Base-by-base conservation (phyloP, 2,329 filamentous ascomycete species). In the Scytalidium lignicola region DNA sequence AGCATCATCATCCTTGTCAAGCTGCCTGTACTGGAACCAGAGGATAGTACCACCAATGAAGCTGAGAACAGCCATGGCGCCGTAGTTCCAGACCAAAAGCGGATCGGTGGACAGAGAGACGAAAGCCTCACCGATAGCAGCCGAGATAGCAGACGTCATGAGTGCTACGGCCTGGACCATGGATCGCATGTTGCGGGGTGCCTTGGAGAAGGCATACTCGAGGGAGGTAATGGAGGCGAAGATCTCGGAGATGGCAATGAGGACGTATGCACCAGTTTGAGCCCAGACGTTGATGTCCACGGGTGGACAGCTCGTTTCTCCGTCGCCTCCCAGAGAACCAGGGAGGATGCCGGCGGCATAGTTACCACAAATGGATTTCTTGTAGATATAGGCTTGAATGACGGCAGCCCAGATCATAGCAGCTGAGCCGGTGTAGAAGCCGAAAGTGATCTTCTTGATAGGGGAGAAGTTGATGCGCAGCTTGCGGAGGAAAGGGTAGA, bases 141-240 rank as follows among this genome's bases (percentile, higher is more conserved):
- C 74, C 1, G 82, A 81, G 56, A 90, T 74, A 50, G 85, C 86
- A 23, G 74, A 83, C 75, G 81, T 88, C 71, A 86, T 83, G 37
- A 89, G 74, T 62, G 83, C 83, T 59, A 90, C 73, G 18, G 80
- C 79, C 66, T 79, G 75, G 58, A 91, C 85, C n/a, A 90, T 74
- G 1, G 83, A 86, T 56, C 85, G 83, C 87, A 91, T 91, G 71
- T 89, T 90, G 61, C 78, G 80, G 21, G 87, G 87, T 0, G 86
- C 85, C 68, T 89, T 88, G 64, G 83, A 84, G 71, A 83, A 90
- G 28, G 87, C 87, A 55, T 88, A 89, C 64, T 90, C 86, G 55
- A 86, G 80, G 1, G 82, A 82, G 3, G 79, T 82, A 50, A 82
- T 74, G 10, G 72, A 77, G 2, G 76, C 73, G 54, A 80, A 74